Evolutionary conservation across 306 rosid genomes (phyloP).

Genomic region (Arachis hypogaea): DNA sequence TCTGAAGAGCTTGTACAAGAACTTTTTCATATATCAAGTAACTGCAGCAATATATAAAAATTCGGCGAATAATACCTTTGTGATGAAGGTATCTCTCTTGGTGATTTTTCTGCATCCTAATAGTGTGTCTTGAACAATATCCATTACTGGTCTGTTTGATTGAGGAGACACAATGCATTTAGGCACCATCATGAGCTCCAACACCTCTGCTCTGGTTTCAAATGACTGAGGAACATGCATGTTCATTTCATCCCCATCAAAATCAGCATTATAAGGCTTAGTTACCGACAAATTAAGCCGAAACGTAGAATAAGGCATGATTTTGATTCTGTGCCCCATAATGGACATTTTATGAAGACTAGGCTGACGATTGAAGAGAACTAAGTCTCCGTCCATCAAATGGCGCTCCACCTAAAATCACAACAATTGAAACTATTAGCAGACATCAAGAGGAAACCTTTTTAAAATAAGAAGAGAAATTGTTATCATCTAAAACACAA

Average conservation of each 20-base stretch:
- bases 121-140: slow-evolving; percentile 93
- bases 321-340: slow-evolving; percentile 99
- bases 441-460: slow-evolving; percentile 16
- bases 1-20: slow-evolving; percentile 23
- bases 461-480: background rate
- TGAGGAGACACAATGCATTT: slow-evolving; percentile 99
- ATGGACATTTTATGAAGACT: slow-evolving; percentile 99
- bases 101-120: slow-evolving; percentile 96
- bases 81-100: slow-evolving; percentile 90
- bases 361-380: slow-evolving; percentile 99
- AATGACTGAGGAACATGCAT: slow-evolving; percentile 99
- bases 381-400: slow-evolving; percentile 94
- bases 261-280: slow-evolving; percentile 96
- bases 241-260: slow-evolving; percentile 98
- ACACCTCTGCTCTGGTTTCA: slow-evolving; percentile 98
- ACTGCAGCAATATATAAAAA: slow-evolving; percentile 20
- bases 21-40: background rate
- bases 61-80: slow-evolving; percentile 61
- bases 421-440: slow-evolving; percentile 29
- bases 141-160: slow-evolving; percentile 96
- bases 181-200: slow-evolving; percentile 99
- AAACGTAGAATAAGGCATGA: slow-evolving; percentile 98
- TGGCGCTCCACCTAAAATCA: slow-evolving; percentile 96
- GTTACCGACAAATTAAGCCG: slow-evolving; percentile 93
- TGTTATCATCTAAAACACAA: slow-evolving; percentile 7